Base-by-base conservation (phyloP, 495 filamentous ascomycete species). In the Podospora pseudocomata region DNA sequence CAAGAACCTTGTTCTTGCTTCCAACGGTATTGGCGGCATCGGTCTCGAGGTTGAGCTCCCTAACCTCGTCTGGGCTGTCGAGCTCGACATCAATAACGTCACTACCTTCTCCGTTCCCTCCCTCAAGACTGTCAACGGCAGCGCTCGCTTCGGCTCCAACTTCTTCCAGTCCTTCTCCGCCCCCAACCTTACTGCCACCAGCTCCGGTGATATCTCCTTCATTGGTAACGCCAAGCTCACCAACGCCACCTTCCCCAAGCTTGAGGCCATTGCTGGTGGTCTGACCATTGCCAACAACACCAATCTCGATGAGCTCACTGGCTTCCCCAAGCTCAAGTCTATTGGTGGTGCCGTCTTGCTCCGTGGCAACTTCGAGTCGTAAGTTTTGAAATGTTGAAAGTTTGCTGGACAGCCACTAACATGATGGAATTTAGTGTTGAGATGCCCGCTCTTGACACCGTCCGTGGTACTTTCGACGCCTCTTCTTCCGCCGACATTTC, bases 221-320 rank as follows among this genome's bases (percentile, higher is more conserved):
- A 88, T 91, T 74, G 87, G 85, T 83, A 97, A 97, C 86, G 73
- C 75, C 60, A 74, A 85, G 56, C 81, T 99, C 65, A 83, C 81
- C 74, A 96, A 96, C 84, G 85, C 97, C 80, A 86, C 88, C 61
- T 82, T 97, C 73, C 87, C 90, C 60, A 30, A 70, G 34, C 83
- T 99, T 63, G 87, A 81, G 69, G 84, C 76, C 23, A 83, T 97
- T 74, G 87, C 86, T 69, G 93, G 90, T 82, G 91, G 88, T 74
- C 87, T 95, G 79, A 84, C 89, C 68, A 87, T 98, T 74, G 88
- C 89, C 77, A 96, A 96, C 85, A 97, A 97, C 87, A 92, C 93
- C 60, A 79, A 83, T 61, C 84, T 97, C 15, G 67, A 71, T 63
- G 74, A 78, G 67, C 84, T 97, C 34, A 75, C 85, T 65, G 85